Evolutionary conservation across 306 rosid species (phyloP).

Genomic region (Mucuna pruriens): DNA sequence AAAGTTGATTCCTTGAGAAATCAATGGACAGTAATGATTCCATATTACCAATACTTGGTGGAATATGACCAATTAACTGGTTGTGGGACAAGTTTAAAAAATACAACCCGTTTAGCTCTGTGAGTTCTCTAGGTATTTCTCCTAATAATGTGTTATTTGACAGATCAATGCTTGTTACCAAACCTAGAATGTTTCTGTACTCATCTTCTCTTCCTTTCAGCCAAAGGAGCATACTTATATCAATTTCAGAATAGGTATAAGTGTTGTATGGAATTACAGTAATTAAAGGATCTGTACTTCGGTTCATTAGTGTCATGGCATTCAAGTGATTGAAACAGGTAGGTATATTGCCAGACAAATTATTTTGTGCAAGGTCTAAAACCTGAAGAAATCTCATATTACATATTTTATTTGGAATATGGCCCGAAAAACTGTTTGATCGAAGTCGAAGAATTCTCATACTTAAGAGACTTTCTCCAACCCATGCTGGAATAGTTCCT

Average conservation of each 20-base stretch:
- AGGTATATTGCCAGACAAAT: neutral
- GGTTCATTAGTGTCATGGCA: neutral
- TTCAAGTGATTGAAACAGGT: neutral
- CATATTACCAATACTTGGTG: neutral
- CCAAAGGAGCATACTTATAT: neutral
- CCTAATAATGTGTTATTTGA: neutral
- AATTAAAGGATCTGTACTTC: neutral
- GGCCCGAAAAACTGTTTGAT: neutral
- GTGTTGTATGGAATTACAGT: too few relatives aligned
- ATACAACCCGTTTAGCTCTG: neutral
- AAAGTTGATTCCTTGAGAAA: neutral
- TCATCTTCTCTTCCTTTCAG: neutral
- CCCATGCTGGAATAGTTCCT: neutral
- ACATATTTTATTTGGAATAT: neutral
- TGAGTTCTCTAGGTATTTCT: neutral
- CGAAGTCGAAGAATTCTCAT: neutral
- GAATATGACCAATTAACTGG: neutral
- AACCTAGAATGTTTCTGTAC: neutral
- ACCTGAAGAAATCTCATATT: neutral
- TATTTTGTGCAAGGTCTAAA: neutral
- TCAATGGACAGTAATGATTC: neutral
- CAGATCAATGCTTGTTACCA: neutral
- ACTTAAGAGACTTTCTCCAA: neutral
- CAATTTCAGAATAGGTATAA: too few relatives aligned
- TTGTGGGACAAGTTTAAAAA: neutral